A percentile compares a stretch with the other conserved stretches of the same genome.
Evolutionary conservation across 2,329 filamentous ascomycete genomes (phyloP).

Genomic region (Nigrograna mackinnonii): DNA sequence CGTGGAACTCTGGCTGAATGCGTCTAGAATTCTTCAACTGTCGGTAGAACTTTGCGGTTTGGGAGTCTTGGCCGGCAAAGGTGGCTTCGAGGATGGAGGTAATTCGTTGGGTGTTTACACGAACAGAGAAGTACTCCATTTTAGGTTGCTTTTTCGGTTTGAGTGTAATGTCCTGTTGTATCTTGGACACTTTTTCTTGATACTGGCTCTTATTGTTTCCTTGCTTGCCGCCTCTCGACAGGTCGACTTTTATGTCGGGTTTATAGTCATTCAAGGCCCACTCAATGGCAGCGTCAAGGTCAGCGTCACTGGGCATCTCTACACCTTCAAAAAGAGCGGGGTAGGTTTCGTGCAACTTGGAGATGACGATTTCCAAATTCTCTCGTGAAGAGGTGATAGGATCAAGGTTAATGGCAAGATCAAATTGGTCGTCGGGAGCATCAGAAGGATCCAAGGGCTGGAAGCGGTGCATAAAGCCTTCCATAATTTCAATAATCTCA

Average conservation of each 20-base stretch:
- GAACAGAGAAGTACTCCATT: conserved; percentile 69
- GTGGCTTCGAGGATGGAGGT: conserved; percentile 66
- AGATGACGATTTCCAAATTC: conserved; percentile 82
- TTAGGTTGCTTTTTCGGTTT: conserved; percentile 54
- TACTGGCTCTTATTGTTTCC: conserved; percentile 43
- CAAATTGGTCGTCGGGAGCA: conserved; percentile 80
- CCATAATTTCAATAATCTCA: conserved; percentile 90
- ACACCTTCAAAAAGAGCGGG: conserved; percentile 69
- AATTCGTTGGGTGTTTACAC: conserved; percentile 56
- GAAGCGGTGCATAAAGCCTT: conserved; percentile 86
- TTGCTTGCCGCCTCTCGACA: conserved; percentile 56
- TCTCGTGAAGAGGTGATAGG: conserved; percentile 74
- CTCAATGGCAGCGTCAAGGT: conserved; percentile 79
- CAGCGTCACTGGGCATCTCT: conserved; percentile 69
- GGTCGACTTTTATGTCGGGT: conserved; percentile 74
- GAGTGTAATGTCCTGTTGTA: conserved; percentile 31
- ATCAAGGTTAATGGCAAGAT: conserved; percentile 83
- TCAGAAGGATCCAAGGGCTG: conserved; percentile 71
- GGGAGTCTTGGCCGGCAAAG: conserved; percentile 63
- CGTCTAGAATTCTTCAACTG: conserved; percentile 74
- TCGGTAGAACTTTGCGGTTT: conserved; percentile 70
- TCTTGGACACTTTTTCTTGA: conserved; percentile 31
- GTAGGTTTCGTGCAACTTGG: conserved; percentile 72
- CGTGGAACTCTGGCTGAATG: conserved; percentile 85
- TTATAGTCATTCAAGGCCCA: conserved; percentile 75